Base-by-base conservation (phyloP, 305 asterid species). In the Lippia alba region DNA sequence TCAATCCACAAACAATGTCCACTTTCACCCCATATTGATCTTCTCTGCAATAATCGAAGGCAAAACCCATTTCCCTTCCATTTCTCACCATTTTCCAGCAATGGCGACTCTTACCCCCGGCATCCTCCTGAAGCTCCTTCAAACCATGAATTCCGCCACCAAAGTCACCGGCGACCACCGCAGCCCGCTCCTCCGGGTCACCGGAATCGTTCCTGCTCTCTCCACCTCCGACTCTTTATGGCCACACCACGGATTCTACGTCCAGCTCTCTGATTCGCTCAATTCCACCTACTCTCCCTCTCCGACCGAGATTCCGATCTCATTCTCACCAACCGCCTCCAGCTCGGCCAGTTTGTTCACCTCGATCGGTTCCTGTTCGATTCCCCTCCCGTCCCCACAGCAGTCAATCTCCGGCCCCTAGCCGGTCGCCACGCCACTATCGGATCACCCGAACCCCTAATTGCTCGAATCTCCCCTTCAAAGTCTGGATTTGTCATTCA, bases 81-180 rank as follows among this genome's bases (percentile, higher is more conserved):
- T 18, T 15, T 60, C 57, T 24, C 3, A 24, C 30, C n/a, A 20
- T 24, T 10, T 15, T 15, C 48, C 62, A 33, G 20, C 59, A 80
- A 94, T 94, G 99, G 97, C 97, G 14, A 71, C 85, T 49, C 82
- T 89, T 10, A 87, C 97, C 54, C 96, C 96, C 36, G 99, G 99
- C 57, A 84, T 91, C 79, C 90, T 94, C 64, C 84, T 89, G 44
- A 90, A 88, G 33, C 92, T 94, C 74, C 97, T 94, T 45, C 97
- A 91, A 30, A 81, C 96, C 30, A 91, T 91, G 97, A 91, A 91
- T 70, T 79, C 97, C 74, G 9, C 78, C 67, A 74, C 92, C 40
- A 83, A 83, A 60, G 97, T 91, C 76, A 76, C 96, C 80, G 97
- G 97, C 49, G 97, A 90, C 94, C 97, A 90, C 87, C 97, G 97